Percentiles rank a stretch among this genome's conserved stretches.
phyloP scores from a whole-genome alignment of 1,139 yeast genomes.

The Kurtzmaniella natalensis region DNA sequence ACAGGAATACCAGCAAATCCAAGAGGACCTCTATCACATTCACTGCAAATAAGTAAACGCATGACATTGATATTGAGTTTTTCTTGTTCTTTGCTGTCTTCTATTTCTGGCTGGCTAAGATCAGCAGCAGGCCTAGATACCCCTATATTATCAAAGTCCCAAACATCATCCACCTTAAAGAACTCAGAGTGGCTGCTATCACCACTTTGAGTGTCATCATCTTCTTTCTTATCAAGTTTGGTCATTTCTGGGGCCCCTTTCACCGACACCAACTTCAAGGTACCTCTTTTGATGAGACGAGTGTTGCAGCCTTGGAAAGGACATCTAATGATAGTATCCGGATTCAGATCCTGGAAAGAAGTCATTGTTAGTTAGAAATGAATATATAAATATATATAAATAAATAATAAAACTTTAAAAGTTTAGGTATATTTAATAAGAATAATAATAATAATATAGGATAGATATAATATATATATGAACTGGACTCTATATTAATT shows the following conservation, averaged over 20 bases:
- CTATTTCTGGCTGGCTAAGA: slow-evolving; percentile 16
- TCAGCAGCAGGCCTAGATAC: slow-evolving; percentile 51
- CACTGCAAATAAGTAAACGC: slow-evolving; percentile 60
- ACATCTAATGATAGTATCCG: slow-evolving; percentile 19
- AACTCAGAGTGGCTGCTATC: not conserved
- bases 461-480: too few relatives aligned
- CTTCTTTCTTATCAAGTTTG: slow-evolving; percentile 11
- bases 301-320: slow-evolving; percentile 35
- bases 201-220: not conserved
- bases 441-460: too few relatives aligned
- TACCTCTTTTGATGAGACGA: slow-evolving; percentile 25
- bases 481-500: too few relatives aligned
- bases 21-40: slow-evolving; percentile 71
- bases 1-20: slow-evolving; percentile 56
- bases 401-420: too few relatives aligned
- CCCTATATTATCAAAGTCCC: slow-evolving; percentile 77
- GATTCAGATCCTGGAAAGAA: too few relatives aligned
- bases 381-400: too few relatives aligned
- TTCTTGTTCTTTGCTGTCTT: slow-evolving; percentile 6
- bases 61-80: slow-evolving; percentile 33
- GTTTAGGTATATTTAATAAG: too few relatives aligned
- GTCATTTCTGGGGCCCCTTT: slow-evolving; percentile 31
- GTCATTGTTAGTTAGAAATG: too few relatives aligned
- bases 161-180: slow-evolving; percentile 41
- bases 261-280: slow-evolving; percentile 14